phyloP scores from a whole-genome alignment of 148 eudicot species.

The Persicaria tinctoria region DNA sequence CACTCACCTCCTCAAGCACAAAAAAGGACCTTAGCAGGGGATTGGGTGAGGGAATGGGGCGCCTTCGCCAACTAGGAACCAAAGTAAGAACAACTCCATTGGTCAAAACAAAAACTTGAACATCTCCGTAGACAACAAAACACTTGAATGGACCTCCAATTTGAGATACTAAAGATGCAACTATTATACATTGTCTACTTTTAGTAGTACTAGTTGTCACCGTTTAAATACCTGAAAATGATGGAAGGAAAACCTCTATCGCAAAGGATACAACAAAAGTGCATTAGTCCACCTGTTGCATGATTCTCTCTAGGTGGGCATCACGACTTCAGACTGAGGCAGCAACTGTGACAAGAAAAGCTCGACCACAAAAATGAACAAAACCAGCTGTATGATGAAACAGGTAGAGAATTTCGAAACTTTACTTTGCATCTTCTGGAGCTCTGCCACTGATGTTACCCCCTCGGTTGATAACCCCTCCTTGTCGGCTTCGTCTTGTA shows the following conservation, averaged over 20 bases:
- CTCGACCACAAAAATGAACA: slow-evolving; percentile 34
- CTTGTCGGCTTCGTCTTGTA: slow-evolving; percentile 28
- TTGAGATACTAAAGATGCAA: background rate
- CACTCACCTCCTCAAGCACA: no score
- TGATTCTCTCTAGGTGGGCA: slow-evolving; percentile 47
- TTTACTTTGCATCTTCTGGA: slow-evolving; percentile 40
- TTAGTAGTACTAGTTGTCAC: background rate
- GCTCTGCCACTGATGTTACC: slow-evolving; percentile 13
- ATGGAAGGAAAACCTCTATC: background rate
- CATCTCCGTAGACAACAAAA: no score
- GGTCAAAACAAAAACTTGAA: no score
- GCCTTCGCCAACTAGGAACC: no score
- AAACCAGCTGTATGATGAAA: slow-evolving; percentile 45
- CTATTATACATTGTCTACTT: background rate
- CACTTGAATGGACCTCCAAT: no score
- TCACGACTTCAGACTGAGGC: slow-evolving; percentile 41
- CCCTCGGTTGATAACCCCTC: slow-evolving; percentile 24
- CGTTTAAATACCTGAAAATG: background rate
- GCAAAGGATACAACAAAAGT: background rate
- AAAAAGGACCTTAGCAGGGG: no score
- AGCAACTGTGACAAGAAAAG: slow-evolving; percentile 29
- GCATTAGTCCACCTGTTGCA: background rate
- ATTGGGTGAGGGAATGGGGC: no score
- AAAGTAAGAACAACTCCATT: no score
- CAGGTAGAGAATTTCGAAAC: slow-evolving; percentile 28